Conservation (phyloP, 108 stramenopile species). For the Thalassiosira profunda region DNA sequence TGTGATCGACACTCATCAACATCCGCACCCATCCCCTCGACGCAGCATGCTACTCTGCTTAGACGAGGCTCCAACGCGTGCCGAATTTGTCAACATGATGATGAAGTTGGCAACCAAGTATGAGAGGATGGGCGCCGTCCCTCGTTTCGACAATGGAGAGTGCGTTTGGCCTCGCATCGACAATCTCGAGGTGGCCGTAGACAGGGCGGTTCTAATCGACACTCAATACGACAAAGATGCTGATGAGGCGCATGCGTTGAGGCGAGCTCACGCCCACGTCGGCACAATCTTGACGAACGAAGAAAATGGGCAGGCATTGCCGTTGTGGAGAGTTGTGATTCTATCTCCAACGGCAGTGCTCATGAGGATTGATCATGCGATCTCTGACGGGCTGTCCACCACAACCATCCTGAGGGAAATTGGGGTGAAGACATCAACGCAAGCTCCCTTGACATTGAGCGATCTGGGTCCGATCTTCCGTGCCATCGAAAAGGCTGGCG, state of each 20-base stretch:
- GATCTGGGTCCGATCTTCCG: conserved; percentile 11
- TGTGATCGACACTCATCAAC: too few species aligned
- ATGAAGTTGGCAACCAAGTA: conserved; percentile 2
- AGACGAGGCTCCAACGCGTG: background rate
- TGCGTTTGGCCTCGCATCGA: conserved; percentile 12
- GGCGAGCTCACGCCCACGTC: conserved; percentile 6
- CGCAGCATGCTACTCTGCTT: conserved; percentile 4
- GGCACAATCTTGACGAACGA: conserved; percentile 14
- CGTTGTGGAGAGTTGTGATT: conserved; percentile 22
- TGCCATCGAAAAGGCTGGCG: conserved; percentile 12
- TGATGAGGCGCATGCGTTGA: background rate
- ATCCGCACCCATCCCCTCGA: too few species aligned
- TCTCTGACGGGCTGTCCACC: conserved; percentile 18
- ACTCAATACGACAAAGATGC: background rate
- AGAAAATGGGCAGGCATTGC: conserved; percentile 12
- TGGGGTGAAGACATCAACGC: background rate
- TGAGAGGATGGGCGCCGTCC: conserved; percentile 22
- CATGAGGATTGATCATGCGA: conserved; percentile 18
- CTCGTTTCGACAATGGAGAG: conserved; percentile 6
- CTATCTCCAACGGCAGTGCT: conserved; percentile 3
- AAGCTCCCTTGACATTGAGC: conserved; percentile 1
- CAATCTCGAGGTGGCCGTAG: background rate
- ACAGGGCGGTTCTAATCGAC: conserved; percentile 5
- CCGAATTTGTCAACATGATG: conserved; percentile 20
- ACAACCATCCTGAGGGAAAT: conserved; percentile 8